Base-by-base conservation (phyloP, 73 alveolate species). In the Halteria grandinella region DNA sequence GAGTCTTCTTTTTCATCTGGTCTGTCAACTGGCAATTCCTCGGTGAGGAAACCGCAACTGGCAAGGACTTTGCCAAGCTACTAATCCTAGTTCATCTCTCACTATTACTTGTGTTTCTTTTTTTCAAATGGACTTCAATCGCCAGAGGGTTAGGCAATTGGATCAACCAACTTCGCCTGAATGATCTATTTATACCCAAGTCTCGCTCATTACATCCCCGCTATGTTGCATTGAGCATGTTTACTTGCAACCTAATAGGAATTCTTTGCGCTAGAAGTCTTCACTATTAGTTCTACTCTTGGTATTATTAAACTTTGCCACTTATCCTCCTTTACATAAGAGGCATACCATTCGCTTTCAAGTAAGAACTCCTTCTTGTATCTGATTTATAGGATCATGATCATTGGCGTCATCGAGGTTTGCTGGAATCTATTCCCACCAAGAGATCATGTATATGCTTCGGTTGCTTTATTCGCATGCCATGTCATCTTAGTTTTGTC, bases 21-120 rank as follows among this genome's bases (percentile, higher is more conserved):
- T 62, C 87, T 0, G 95, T 75, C 20, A 79, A 88, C 63, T 75
- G 86, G 90, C 73, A 88, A 27, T 88, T 83, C 55, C 57, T 83
- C n/a, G 88, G 86, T 21, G 87, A 83, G 45, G 77, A 59, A 8
- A 24, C 75, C 2, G 86, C 85, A 5, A 43, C 73, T 0, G 32
- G 72, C 7, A 12, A 34, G 44, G 44, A 11, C 24, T 70, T 82
- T 21, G 86, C 80, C 32, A 17, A 32, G 53, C 1, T 48, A 11
- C 52, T 88, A 37, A 23, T 88, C 10, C 41, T 72, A 0, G 33
- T 37, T 1, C 92, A 88, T 49, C 32, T 88, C 0, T 27, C 79
- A 10, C 53, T 62, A 11, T 58, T 83, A 31, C n/a, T 72, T 2
- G 24, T 74, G 18, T 63, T 83, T 48, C 34, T 85, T 29, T 37